These are phyloP conservation scores for Terana coerulea DNA, from an alignment of 768 basidiomycete genomes.

Conservation along the genomic window DNA sequence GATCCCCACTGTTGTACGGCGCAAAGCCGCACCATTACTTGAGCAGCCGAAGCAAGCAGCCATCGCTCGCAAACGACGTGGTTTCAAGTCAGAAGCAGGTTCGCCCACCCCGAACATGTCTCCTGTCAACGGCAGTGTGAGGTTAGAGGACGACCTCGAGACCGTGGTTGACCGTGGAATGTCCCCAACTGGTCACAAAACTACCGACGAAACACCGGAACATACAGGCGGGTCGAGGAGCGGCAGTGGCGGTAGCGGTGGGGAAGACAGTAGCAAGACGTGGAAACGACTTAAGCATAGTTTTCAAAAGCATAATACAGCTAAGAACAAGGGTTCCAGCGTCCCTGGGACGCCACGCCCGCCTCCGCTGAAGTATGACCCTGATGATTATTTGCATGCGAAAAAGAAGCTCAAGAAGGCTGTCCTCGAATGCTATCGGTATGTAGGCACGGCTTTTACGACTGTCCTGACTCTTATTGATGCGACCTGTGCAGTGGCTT, in stretches of 20 bases:
- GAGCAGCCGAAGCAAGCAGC: background rate
- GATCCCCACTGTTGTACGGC: slow-evolving; percentile 6
- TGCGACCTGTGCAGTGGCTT: slow-evolving; percentile 48
- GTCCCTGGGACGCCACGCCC: background rate
- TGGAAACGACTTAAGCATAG: slow-evolving; percentile 1
- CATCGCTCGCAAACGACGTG: slow-evolving; percentile 1
- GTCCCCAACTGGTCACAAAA: background rate
- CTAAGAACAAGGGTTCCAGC: background rate
- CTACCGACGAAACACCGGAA: background rate
- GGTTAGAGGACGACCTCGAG: slow-evolving; percentile 7
- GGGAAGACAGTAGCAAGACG: background rate
- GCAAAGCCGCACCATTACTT: background rate
- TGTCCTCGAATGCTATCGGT: slow-evolving; percentile 80
- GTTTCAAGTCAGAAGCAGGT: slow-evolving; percentile 5
- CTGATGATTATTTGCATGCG: slow-evolving; percentile 80
- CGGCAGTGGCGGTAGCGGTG: slow-evolving; percentile 11
- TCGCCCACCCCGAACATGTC: slow-evolving; percentile 3
- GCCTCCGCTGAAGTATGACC: slow-evolving; percentile 36
- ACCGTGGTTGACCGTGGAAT: background rate
- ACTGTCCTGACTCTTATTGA: background rate
- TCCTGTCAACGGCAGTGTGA: too few relatives aligned
- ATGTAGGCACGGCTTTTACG: slow-evolving; percentile 8
- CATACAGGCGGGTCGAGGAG: background rate
- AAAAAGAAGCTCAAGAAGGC: slow-evolving; percentile 84
- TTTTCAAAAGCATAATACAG: slow-evolving; percentile 3